Percentiles rank a stretch among this genome's conserved stretches.
phyloP scores from a whole-genome alignment of 805 yeast genomes.

The Aciculoconidium aculeatum region DNA sequence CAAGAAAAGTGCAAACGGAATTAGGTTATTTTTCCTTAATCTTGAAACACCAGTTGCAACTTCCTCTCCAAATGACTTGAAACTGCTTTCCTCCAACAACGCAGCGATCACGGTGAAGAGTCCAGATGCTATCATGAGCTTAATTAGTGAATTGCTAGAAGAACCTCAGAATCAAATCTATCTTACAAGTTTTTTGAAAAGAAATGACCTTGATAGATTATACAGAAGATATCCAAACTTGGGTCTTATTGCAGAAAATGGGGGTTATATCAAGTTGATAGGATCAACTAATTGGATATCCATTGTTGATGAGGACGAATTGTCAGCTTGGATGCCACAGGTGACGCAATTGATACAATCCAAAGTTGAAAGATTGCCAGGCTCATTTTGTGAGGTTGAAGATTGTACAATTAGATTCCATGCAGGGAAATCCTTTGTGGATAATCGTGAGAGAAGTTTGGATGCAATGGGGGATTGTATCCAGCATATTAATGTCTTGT shows the following conservation, averaged over 20 bases:
- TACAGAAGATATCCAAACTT: conserved; percentile 63
- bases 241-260: conserved; percentile 88
- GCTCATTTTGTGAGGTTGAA: conserved; percentile 63
- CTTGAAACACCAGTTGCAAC: conserved; percentile 40
- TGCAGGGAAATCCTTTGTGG: conserved; percentile 61
- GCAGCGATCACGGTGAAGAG: too few relatives aligned
- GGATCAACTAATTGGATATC: conserved; percentile 55
- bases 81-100: conserved; percentile 27
- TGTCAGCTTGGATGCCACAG: conserved; percentile 52
- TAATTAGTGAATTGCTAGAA: conserved; percentile 52
- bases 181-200: conserved; percentile 59
- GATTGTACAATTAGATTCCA: conserved; percentile 76
- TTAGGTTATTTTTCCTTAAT: conserved; percentile 48
- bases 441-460: conserved; percentile 55
- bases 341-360: conserved; percentile 51
- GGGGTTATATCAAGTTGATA: conserved; percentile 65
- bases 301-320: conserved; percentile 45
- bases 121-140: too few relatives aligned
- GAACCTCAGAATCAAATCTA: conserved; percentile 65
- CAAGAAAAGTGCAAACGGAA: conserved; percentile 16
- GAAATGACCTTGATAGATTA: conserved; percentile 58
- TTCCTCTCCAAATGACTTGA: conserved; percentile 4
- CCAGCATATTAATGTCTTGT: conserved; percentile 76
- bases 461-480: conserved; percentile 78
- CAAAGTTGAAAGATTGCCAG: conserved; percentile 73